Base-by-base conservation (phyloP, 75 land plant species). In the Larix kaempferi region DNA sequence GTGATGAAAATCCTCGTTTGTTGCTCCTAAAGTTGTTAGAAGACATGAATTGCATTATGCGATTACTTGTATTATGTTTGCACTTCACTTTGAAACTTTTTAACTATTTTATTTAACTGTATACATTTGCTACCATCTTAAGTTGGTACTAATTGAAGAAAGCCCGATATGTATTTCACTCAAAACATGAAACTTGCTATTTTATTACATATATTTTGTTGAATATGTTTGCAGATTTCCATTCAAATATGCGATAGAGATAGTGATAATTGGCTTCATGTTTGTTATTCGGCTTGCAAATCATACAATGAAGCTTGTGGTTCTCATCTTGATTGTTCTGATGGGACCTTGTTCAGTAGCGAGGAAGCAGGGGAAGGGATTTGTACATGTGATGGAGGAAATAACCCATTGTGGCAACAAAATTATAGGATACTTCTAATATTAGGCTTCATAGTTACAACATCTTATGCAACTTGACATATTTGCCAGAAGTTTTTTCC, bases 261-360 rank as follows among this genome's bases (percentile, higher is more conserved):
- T 82, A 95, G 99, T n/a, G 99, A 97, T 78, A 94, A 97, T 64
- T 85, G 98, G 63, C 87, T 97, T 0, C 84, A 98, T 13, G 99
- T 97, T 17, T 97, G 99, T 77, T 88, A 97, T 78, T 97, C 99
- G 1, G 95, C 99, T 8, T 97, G 99, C 77, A 84, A 87, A 66
- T 87, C 98, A 12, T 97, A 97, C 73, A 97, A 97, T 80, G 77
- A 78, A 54, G 98, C 98, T 3, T 97, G 99, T 80, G 99, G 98
- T 67, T 98, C 99, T 57, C 86, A 89, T 3, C 91, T 97, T 0
- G 99, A 97, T 71, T 97, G 98, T 84, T 97, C 95, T 1, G 99
- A 97, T 65, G 88, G 95, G 74, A 97, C 99, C 52, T 89, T 97
- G 2, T 97, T 97, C 85, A 94, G 99, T 79, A 89, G 92, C 39